Evolutionary conservation across 176 grass and related monocot genomes (phyloP).

Genomic region (Aegilops longissima): DNA sequence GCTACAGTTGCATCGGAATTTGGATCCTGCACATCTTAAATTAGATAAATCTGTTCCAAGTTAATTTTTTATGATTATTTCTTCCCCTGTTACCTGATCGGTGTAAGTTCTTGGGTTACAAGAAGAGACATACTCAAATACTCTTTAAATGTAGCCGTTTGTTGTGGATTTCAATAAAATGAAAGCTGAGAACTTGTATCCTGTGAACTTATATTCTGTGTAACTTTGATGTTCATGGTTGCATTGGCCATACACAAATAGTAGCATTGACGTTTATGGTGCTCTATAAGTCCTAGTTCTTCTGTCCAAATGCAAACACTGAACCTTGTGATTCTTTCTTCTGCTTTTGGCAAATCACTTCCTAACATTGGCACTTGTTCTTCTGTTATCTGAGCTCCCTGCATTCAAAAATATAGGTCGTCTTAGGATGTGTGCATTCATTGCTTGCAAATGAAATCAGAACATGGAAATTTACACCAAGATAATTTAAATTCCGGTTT

Average conservation of each 20-base stretch:
- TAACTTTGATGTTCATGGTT: not conserved
- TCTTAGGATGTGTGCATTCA: not conserved
- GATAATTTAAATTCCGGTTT: not conserved
- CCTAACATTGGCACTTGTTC: not conserved
- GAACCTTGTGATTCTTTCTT: not conserved
- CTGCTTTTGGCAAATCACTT: not conserved
- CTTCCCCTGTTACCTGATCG: not conserved
- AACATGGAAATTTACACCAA: not conserved
- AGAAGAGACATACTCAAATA: not conserved
- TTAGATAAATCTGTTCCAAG: not conserved
- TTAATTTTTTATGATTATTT: not conserved
- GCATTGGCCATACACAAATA: not conserved
- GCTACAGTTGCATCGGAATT: not conserved
- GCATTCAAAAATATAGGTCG: not conserved
- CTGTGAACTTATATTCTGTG: not conserved
- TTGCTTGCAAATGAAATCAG: not conserved
- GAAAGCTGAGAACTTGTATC: not conserved
- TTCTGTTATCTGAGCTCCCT: not conserved
- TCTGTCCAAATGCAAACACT: not conserved
- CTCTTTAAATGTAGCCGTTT: not conserved
- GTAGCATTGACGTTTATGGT: not conserved
- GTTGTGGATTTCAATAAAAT: not conserved
- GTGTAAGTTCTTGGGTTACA: not conserved
- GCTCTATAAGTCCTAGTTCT: not conserved
- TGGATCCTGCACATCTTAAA: not conserved